A percentile compares a stretch with the other conserved stretches of the same genome.
Evolutionary conservation across 1,139 yeast genomes (phyloP).

Genomic region (Kodamaea suecica): DNA sequence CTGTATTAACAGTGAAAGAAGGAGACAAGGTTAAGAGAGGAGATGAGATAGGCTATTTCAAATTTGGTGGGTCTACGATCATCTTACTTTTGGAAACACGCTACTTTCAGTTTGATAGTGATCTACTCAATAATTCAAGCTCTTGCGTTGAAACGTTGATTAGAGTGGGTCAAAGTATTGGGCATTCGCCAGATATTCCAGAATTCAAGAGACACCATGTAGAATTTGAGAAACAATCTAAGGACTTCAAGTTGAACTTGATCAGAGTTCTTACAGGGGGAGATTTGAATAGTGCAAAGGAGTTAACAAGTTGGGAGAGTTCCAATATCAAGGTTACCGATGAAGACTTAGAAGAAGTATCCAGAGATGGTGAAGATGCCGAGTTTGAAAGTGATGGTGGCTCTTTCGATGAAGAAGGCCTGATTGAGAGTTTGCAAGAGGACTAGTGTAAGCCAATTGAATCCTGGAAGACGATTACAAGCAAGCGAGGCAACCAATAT

Average conservation of each 20-base stretch:
- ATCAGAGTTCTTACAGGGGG: conserved; percentile 64
- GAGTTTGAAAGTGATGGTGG: conserved; percentile 17
- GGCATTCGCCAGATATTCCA: conserved; percentile 56
- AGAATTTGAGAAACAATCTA: conserved; percentile 47
- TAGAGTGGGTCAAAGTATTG: conserved; percentile 88
- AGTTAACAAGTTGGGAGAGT: conserved; percentile 41
- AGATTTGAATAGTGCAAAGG: conserved; percentile 31
- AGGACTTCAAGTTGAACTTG: conserved; percentile 49
- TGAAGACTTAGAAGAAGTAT: conserved; percentile 20
- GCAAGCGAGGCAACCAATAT: too few species aligned
- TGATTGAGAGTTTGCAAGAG: conserved; percentile 5
- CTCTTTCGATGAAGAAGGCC: conserved; percentile 13
- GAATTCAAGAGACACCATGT: conserved; percentile 51
- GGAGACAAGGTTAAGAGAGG: conserved; percentile 62
- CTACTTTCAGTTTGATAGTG: conserved; percentile 61
- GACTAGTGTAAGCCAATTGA: background rate
- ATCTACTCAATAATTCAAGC: conserved; percentile 63
- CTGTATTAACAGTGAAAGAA: conserved; percentile 62
- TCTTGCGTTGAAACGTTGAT: conserved; percentile 77
- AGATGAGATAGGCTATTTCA: conserved; percentile 89
- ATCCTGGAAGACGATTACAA: too few species aligned
- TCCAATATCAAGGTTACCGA: conserved; percentile 23
- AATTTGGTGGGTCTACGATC: conserved; percentile 93
- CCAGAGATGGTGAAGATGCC: conserved; percentile 16
- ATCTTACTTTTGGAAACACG: conserved; percentile 48